Conservation (phyloP, 2,329 filamentous ascomycete genomes). For the Ophiostoma triangulosporum region DNA sequence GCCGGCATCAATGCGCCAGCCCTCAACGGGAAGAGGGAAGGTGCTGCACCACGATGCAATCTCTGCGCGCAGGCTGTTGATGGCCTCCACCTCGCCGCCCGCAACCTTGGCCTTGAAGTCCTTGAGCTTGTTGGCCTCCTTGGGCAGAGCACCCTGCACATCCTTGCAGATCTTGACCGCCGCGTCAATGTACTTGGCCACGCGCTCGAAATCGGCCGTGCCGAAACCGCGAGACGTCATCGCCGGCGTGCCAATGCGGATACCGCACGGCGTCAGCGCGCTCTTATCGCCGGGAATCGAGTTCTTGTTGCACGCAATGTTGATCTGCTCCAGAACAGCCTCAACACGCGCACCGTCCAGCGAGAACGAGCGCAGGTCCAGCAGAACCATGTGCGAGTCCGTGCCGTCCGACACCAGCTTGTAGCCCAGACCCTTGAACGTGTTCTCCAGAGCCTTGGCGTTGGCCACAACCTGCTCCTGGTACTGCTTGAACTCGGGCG, state of each 20-base stretch:
- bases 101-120: slow-evolving; percentile 95
- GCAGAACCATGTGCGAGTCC: slow-evolving; percentile 92
- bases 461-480: slow-evolving; percentile 87
- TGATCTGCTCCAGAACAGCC: slow-evolving; percentile 91
- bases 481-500: slow-evolving; percentile 84
- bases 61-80: slow-evolving; percentile 78
- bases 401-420: slow-evolving; percentile 92
- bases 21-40: slow-evolving; percentile 85
- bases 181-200: slow-evolving; percentile 79
- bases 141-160: slow-evolving; percentile 71
- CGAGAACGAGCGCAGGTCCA: slow-evolving; percentile 77
- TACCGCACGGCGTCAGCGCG: slow-evolving; percentile 82
- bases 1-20: slow-evolving; percentile 36
- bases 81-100: slow-evolving; percentile 62
- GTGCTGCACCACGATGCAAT: slow-evolving; percentile 73
- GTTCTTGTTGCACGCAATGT: slow-evolving; percentile 99
- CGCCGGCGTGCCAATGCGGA: slow-evolving; percentile 91
- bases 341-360: slow-evolving; percentile 94
- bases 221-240: slow-evolving; percentile 96
- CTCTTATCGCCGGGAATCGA: slow-evolving; percentile 95
- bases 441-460: slow-evolving; percentile 77
- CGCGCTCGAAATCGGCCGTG: slow-evolving; percentile 79
- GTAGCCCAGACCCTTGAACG: slow-evolving; percentile 78
- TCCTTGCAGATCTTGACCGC: slow-evolving; percentile 83
- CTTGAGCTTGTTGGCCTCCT: slow-evolving; percentile 98